These are phyloP conservation scores for Gossypium gossypioides DNA, from an alignment of 441 rosid genomes.

Conservation along the genomic window DNA sequence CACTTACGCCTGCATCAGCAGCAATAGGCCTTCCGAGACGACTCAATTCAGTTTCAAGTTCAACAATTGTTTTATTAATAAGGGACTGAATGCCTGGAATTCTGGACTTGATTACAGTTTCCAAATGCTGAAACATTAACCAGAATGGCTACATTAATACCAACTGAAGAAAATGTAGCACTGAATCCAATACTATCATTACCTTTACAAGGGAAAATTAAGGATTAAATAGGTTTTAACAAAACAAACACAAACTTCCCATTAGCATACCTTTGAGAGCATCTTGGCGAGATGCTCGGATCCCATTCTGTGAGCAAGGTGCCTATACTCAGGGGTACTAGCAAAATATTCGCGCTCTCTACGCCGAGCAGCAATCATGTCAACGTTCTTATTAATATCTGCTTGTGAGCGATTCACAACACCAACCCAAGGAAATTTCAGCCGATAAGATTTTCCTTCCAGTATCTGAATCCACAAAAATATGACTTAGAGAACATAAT, in stretches of 20 bases:
- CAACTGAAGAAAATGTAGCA: not conserved
- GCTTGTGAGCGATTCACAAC: constrained; percentile 96
- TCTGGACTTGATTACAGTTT: constrained; percentile 83
- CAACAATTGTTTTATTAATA: constrained; percentile 72
- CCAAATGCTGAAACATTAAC: constrained; percentile 68
- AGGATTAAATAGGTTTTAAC: not conserved
- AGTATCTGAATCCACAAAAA: constrained; percentile 46
- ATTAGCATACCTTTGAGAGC: constrained; percentile 62
- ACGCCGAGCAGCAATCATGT: constrained; percentile 92
- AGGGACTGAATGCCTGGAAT: constrained; percentile 93
- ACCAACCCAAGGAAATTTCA: constrained; percentile 95
- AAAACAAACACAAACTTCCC: not conserved
- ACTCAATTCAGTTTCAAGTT: constrained; percentile 78
- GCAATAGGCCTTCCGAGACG: constrained; percentile 98
- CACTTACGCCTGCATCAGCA: constrained; percentile 87
- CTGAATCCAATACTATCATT: not conserved
- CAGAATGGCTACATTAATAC: constrained; percentile 14
- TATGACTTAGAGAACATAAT: constrained; percentile 13
- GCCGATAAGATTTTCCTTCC: constrained; percentile 83
- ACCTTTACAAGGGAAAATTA: not conserved
- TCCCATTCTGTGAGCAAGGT: constrained; percentile 90
- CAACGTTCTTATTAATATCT: constrained; percentile 87
- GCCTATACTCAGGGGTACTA: constrained; percentile 75
- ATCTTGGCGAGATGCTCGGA: constrained; percentile 89
- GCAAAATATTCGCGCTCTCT: constrained; percentile 88